These are phyloP conservation scores for Diaporthe vaccinii DNA, from an alignment of 2,329 filamentous ascomycete species.

Conservation along the genomic window DNA sequence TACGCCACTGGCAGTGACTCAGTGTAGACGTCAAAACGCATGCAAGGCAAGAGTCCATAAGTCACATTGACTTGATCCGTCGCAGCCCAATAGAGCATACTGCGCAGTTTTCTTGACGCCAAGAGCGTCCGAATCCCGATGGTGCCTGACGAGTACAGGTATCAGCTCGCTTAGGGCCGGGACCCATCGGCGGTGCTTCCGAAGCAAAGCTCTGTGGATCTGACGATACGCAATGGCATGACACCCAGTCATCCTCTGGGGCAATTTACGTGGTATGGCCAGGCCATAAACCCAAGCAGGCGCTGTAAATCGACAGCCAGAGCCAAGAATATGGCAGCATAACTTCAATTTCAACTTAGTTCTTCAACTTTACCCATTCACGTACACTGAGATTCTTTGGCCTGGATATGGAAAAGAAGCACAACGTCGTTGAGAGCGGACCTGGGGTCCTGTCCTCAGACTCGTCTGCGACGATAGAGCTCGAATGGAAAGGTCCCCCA, in stretches of 20 bases:
- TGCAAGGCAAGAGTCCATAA: neutral
- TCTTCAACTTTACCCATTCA: neutral
- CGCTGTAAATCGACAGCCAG: neutral
- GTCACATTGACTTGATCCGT: neutral
- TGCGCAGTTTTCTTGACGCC: slow-evolving; percentile 1
- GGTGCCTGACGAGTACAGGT: neutral
- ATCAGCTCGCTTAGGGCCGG: slow-evolving; percentile 26
- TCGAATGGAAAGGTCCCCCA: slow-evolving; percentile 26
- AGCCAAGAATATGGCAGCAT: neutral
- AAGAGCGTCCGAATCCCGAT: slow-evolving; percentile 6
- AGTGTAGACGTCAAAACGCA: neutral
- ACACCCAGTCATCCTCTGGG: slow-evolving; percentile 13
- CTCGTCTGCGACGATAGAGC: slow-evolving; percentile 35
- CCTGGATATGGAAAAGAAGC: slow-evolving; percentile 6
- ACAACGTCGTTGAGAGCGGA: slow-evolving; percentile 4
- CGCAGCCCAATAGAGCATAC: neutral
- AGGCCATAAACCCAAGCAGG: slow-evolving; percentile 6
- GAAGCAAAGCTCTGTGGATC: slow-evolving; percentile 32
- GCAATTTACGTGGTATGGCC: slow-evolving; percentile 20
- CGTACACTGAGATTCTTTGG: neutral
- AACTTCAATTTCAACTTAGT: neutral
- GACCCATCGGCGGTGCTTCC: slow-evolving; percentile 17
- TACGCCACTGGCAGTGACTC: slow-evolving; percentile 7
- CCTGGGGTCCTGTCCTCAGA: slow-evolving; percentile 37
- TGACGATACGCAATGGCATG: slow-evolving; percentile 33